Conservation (phyloP, 768 basidiomycete species). For the Naganishia vaughanmartiniae region DNA sequence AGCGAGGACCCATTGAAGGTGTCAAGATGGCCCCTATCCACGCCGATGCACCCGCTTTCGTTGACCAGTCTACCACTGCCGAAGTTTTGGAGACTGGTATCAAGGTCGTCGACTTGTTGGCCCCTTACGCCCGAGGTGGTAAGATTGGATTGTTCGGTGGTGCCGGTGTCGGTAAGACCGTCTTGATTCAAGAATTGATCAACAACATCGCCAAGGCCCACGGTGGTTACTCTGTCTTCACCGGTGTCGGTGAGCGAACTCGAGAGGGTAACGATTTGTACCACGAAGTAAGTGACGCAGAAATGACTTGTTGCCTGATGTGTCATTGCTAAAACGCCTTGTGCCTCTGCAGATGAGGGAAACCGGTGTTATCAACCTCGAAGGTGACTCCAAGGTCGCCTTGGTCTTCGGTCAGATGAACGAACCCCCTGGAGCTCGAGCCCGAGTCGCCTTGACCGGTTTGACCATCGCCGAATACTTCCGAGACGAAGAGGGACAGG, state of each 20-base stretch:
- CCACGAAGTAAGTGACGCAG: constrained; percentile 45
- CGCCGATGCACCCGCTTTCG: constrained; percentile 93
- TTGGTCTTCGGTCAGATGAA: constrained; percentile 99
- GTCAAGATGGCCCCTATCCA: constrained; percentile 90
- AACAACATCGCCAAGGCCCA: constrained; percentile 99
- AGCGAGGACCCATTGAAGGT: constrained; percentile 97
- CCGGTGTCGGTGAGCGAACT: constrained; percentile 99
- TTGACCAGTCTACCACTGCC: constrained; percentile 97
- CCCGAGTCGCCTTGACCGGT: constrained; percentile 98
- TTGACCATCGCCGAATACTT: constrained; percentile 99
- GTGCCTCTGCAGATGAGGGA: constrained; percentile 88
- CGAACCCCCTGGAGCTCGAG: constrained; percentile 99
- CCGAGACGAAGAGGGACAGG: constrained; percentile 99
- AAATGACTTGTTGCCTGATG: neutral
- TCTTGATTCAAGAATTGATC: constrained; percentile 98
- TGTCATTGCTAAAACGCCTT: neutral
- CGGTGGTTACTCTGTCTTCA: constrained; percentile 99
- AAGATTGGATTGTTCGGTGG: constrained; percentile 99
- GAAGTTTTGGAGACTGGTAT: constrained; percentile 99
- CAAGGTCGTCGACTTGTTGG: constrained; percentile 99
- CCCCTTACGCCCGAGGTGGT: constrained; percentile 99
- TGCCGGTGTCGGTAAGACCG: constrained; percentile 99
- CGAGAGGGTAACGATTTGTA: constrained; percentile 91
- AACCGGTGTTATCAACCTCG: constrained; percentile 99
- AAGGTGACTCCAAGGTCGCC: constrained; percentile 99